phyloP scores from a whole-genome alignment of 176 grass and related monocot genomes.

The Carex myosuroides region DNA sequence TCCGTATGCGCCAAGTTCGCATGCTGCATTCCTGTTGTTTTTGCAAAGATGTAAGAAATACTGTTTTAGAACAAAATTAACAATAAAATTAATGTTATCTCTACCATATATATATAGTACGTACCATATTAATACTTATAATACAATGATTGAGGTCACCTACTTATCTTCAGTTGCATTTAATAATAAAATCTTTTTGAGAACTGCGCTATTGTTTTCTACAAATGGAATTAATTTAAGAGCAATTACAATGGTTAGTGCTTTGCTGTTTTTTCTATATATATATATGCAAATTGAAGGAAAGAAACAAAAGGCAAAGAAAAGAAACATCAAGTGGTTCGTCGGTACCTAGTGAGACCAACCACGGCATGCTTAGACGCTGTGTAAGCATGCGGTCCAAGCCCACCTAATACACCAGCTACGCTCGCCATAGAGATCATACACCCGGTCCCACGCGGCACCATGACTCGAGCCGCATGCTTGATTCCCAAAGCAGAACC shows the following conservation, averaged over 20 bases:
- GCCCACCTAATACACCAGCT: conserved; percentile 75
- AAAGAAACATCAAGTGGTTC: not conserved
- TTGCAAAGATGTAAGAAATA: not conserved
- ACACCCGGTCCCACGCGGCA: conserved; percentile 39
- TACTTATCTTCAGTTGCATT: not conserved
- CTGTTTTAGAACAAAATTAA: not conserved
- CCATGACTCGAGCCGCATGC: conserved; percentile 87
- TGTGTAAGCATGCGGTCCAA: conserved; percentile 90
- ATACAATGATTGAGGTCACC: not conserved
- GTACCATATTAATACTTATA: not conserved
- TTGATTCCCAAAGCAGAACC: conserved; percentile 93
- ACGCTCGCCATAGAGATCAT: conserved; percentile 92
- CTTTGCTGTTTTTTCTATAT: not conserved
- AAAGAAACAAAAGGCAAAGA: not conserved
- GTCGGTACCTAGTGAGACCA: conserved; percentile 58
- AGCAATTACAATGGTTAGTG: not conserved
- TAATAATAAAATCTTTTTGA: not conserved
- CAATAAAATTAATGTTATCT: not conserved
- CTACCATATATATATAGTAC: too few species aligned
- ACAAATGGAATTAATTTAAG: not conserved
- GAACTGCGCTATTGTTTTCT: not conserved
- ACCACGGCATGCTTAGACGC: conserved; percentile 96
- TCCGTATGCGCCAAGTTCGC: conserved; percentile 91
- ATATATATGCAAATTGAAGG: not conserved
- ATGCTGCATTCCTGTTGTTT: conserved; percentile 51